Evolutionary conservation across 371 early-diverging fungal genomes (phyloP).

Genomic region (Rozella allomycis): DNA sequence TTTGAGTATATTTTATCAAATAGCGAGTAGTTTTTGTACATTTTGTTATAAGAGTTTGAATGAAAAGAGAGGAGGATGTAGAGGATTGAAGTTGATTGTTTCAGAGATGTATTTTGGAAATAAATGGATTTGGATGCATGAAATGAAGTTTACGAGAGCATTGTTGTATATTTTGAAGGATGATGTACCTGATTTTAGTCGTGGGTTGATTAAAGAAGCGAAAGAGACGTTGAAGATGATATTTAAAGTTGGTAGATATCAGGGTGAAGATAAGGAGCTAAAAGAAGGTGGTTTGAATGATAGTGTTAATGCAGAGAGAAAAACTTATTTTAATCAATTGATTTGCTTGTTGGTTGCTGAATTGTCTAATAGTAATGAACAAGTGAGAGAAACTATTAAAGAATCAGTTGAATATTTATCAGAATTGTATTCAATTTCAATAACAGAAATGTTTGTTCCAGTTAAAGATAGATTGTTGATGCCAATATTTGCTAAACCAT

Average conservation of each 20-base stretch:
- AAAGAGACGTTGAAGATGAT: slow-evolving; percentile 50
- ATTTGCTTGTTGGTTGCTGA: slow-evolving; percentile 70
- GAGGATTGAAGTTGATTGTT: slow-evolving; percentile 60
- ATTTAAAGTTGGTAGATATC: slow-evolving; percentile 54
- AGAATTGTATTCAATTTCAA: slow-evolving; percentile 44
- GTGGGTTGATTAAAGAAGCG: slow-evolving; percentile 47
- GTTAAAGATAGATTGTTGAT: slow-evolving; percentile 62
- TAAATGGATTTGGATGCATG: slow-evolving; percentile 73
- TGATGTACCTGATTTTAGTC: slow-evolving; percentile 52
- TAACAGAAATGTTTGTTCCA: slow-evolving; percentile 63
- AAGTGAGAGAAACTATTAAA: slow-evolving; percentile 74
- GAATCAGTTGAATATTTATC: slow-evolving; percentile 55
- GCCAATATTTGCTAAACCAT: slow-evolving; percentile 88
- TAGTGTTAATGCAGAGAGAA: slow-evolving; percentile 6
- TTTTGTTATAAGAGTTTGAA: too few species aligned
- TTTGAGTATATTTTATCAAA: too few species aligned
- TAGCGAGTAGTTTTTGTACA: too few species aligned
- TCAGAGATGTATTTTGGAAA: slow-evolving; percentile 57
- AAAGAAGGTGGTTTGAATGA: slow-evolving; percentile 9
- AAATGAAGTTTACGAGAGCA: slow-evolving; percentile 74
- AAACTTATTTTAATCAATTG: slow-evolving; percentile 23
- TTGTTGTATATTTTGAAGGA: slow-evolving; percentile 84
- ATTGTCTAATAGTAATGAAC: slow-evolving; percentile 66
- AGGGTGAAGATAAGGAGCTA: slow-evolving; percentile 25
- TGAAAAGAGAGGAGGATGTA: slow-evolving; percentile 63